Evolutionary conservation across 2,329 filamentous ascomycete species (phyloP), one percentile per base, ranked within the genome.

Genomic region (Beauveria bassiana): DNA sequence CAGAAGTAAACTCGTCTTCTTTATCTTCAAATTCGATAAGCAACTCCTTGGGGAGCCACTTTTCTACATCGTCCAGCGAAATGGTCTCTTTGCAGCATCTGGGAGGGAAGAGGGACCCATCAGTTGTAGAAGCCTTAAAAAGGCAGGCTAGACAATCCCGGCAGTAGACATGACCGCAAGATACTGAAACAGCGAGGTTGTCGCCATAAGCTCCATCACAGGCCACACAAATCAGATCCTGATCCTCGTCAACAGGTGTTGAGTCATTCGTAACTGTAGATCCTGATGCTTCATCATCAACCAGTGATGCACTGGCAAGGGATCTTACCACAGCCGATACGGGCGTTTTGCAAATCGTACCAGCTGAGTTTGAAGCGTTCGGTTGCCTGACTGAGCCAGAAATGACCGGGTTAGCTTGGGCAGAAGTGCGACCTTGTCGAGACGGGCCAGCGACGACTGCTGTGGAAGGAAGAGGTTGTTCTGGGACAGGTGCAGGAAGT

Each of bases 1-100:
- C 1, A 3, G n/a, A 22, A 3, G n/a, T 24, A 16, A 56, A 56
- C 24, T 56, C 53, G 4, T 47, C 2, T 10, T 18, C 0, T 24
- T 56, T 56, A 9, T 18, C 22, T 9, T 57, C 31, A n/a, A 49
- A 46, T 18, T 57, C 31, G 20, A 22, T 22, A 22, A 22, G 20
- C 20, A 22, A 22, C 26, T 24, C 53, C 3, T 4, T 18, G 20
- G 53, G 28, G 28, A 56, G 42, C 26, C 42, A 56, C 3, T 34
- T 16, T 1, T 2, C 12, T 16, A n/a, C 26, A 47, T 12, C 18
- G 18, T 56, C 40, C 1, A 56, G n/a, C 16, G 10, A 6, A 24
- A 56, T 38, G 5, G 53, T 42, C 26, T 46, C 5, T 22, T 47
- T 56, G 26, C 53, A 56, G 26, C 53, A 56, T 38, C 53, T 16